Percentiles rank a stretch among this genome's conserved stretches.
Conservation (phyloP, 148 eudicot species). For the Cornus florida region DNA sequence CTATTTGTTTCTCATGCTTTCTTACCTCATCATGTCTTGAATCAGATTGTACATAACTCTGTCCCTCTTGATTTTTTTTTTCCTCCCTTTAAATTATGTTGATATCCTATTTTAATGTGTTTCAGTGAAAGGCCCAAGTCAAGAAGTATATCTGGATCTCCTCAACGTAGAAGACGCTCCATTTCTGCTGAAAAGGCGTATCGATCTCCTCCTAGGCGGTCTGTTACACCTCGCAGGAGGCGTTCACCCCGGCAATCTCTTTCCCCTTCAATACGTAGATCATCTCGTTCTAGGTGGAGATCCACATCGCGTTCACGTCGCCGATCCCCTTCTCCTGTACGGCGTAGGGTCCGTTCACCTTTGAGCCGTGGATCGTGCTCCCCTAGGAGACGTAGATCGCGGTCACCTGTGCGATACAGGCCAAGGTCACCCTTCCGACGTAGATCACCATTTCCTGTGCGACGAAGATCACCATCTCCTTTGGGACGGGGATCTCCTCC, state of each 20-base stretch:
- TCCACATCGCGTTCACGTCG: slow-evolving; percentile 30
- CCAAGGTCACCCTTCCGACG: slow-evolving; percentile 33
- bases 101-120: not conserved
- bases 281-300: slow-evolving; percentile 26
- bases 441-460: slow-evolving; percentile 17
- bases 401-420: slow-evolving; percentile 37
- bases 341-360: slow-evolving; percentile 37
- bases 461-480: slow-evolving; percentile 32
- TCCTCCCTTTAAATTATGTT: not conserved
- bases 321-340: slow-evolving; percentile 30
- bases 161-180: slow-evolving; percentile 51
- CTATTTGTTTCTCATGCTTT: slow-evolving; percentile 8
- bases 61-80: not conserved
- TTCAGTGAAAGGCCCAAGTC: slow-evolving; percentile 61
- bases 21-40: not conserved
- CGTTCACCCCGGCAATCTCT: slow-evolving; percentile 38
- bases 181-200: slow-evolving; percentile 47
- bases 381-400: slow-evolving; percentile 38
- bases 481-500: slow-evolving; percentile 26
- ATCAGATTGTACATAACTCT: not conserved
- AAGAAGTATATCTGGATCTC: slow-evolving; percentile 64
- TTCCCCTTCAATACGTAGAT: slow-evolving; percentile 34
- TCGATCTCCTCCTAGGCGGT: slow-evolving; percentile 49
- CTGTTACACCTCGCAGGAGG: slow-evolving; percentile 57
- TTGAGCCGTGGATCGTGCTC: slow-evolving; percentile 30